Conservation (phyloP, 192 early-diverging fungal genomes). For the Entomortierella parvispora region DNA sequence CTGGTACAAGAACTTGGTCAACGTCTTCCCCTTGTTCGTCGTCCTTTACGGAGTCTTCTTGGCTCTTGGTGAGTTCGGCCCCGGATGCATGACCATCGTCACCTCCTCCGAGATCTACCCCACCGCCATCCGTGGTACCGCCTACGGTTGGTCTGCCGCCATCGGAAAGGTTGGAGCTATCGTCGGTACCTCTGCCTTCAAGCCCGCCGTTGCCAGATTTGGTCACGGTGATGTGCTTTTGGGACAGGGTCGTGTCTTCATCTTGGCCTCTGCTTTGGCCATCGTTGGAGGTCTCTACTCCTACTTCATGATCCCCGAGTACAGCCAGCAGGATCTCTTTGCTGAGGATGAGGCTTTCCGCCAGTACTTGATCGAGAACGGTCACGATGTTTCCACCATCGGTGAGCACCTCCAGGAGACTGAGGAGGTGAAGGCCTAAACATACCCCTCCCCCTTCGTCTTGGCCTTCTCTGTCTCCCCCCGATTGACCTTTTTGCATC, state of each 20-base stretch:
- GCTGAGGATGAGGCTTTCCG: conserved; percentile 56
- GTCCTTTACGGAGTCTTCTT: conserved; percentile 64
- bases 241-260: conserved; percentile 54
- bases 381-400: conserved; percentile 42
- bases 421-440: no score
- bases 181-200: conserved; percentile 55
- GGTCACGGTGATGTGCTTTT: conserved; percentile 32
- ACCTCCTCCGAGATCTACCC: conserved; percentile 55
- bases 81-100: conserved; percentile 52
- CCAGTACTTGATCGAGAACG: conserved; percentile 57
- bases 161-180: conserved; percentile 22
- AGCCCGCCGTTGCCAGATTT: conserved; percentile 36
- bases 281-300: conserved; percentile 53
- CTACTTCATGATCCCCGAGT: conserved; percentile 54
- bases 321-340: conserved; percentile 47
- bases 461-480: no score
- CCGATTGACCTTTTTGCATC: no score
- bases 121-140: conserved; percentile 58
- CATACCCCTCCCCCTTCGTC: no score
- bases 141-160: conserved; percentile 58
- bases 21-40: conserved; percentile 56
- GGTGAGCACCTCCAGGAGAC: not conserved
- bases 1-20: conserved; percentile 35
- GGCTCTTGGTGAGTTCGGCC: conserved; percentile 56
- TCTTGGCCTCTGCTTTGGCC: conserved; percentile 50